Evolutionary conservation across 352 stramenopile species (phyloP), one percentile per base, ranked within the genome.

Genomic region (Plasmopara viticola): DNA sequence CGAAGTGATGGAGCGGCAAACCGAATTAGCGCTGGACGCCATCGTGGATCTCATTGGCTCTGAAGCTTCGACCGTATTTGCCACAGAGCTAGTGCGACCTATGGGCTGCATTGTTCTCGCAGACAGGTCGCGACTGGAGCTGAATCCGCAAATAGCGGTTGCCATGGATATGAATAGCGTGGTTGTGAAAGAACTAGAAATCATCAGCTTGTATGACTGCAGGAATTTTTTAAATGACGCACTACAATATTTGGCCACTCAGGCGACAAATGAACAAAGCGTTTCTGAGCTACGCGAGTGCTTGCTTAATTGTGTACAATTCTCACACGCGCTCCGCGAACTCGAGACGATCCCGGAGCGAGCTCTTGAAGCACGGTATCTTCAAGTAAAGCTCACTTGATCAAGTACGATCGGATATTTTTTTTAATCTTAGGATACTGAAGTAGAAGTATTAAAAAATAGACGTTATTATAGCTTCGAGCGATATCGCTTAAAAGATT

Each of bases 401-500:
- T 15, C 39, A 56, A 56, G 41, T 50, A 50, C 30, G 33, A 51
- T 45, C n/a, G n/a, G n/a, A n/a, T n/a, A n/a, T 37, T 33, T 4
- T 14, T 40, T 12, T 40, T 15, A n/a, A 15, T 40, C 20, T 25
- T 3, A 25, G 20, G 3, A 25, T 25, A 25, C 20, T 25, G 20
- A 25, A 25, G 3, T 25, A 25, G 20, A 25, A 25, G 20, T 25
- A 25, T 25, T 25, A 3, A 25, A n/a, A 25, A 25, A 25, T 25
- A 25, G 20, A 25, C 20, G 20, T 25, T 25, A 9, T 10, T 64
- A 70, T 25, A 66, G 28, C 29, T 56, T 53, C 10, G 81, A 77
- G 66, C 81, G 81, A 69, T 86, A 92, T 50, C 74, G 77, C 71
- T 92, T 64, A 54, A 88, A 86, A 17, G 76, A 85, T 51, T 68